Evolutionary conservation across 2,329 filamentous ascomycete genomes (phyloP).

Genomic region (Aspergillus sp.): DNA sequence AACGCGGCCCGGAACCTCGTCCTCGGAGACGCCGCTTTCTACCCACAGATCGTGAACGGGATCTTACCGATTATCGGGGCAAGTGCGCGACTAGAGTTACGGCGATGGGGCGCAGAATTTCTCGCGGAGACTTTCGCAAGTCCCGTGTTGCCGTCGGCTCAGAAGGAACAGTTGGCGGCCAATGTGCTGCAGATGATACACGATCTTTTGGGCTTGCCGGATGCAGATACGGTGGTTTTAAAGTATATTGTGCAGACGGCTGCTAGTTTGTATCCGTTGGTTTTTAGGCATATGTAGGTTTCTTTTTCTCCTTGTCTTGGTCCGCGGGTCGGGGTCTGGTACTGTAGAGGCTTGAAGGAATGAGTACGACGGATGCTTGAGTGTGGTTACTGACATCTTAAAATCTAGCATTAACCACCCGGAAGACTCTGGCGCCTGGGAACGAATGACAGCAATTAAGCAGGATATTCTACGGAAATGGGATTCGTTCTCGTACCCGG

Average conservation of each 20-base stretch:
- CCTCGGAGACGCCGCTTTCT: slow-evolving; percentile 76
- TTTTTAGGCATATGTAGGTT: slow-evolving; percentile 87
- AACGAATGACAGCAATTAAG: slow-evolving; percentile 82
- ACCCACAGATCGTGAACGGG: slow-evolving; percentile 82
- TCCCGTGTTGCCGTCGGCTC: slow-evolving; percentile 65
- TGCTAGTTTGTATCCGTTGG: slow-evolving; percentile 85
- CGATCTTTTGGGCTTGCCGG: slow-evolving; percentile 59
- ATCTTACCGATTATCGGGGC: slow-evolving; percentile 86
- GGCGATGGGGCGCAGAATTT: slow-evolving; percentile 94
- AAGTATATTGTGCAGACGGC: slow-evolving; percentile 81
- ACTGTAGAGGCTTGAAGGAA: slow-evolving; percentile 12
- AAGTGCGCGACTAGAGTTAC: slow-evolving; percentile 65
- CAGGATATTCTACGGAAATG: slow-evolving; percentile 78
- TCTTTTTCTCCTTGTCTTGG: slow-evolving; percentile 8
- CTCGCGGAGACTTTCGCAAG: slow-evolving; percentile 92
- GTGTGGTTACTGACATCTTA: slow-evolving; percentile 21
- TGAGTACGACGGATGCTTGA: slow-evolving; percentile 1
- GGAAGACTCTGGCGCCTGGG: slow-evolving; percentile 74
- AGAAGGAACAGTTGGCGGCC: slow-evolving; percentile 72
- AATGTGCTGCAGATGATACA: slow-evolving; percentile 70
- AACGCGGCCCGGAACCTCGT: slow-evolving; percentile 85
- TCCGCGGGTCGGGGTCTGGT: slow-evolving; percentile 1
- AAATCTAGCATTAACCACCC: slow-evolving; percentile 70
- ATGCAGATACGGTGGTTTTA: slow-evolving; percentile 70
- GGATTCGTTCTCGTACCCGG: slow-evolving; percentile 67